Evolutionary conservation across 2,329 filamentous ascomycete genomes (phyloP), one percentile per base, ranked within the genome.

Genomic region (Sordariomycetes sp.): DNA sequence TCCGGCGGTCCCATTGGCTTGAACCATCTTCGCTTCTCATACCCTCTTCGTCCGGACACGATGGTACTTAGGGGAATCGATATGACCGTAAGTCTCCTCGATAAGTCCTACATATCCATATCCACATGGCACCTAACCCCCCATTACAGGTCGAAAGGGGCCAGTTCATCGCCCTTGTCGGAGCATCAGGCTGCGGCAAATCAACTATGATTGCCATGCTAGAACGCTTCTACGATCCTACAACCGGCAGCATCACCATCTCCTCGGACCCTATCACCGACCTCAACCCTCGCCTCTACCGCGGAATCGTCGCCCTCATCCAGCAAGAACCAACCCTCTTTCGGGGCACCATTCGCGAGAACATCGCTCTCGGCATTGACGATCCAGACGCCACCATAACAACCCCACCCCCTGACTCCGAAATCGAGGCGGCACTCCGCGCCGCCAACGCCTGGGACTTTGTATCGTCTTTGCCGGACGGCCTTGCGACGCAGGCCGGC

Each of bases 401-500:
- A 1, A 34, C n/a, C 12, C 36, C 51, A 4, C 48, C 55, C 17
- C 66, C 67, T 0, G 70, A 70, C 22, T 70, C 69, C 2, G 67
- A 72, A 10, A 73, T 82, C 22, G 64, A 74, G 12, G 67, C 72
- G 1, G 80, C 80, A 1, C 81, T 78, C 59, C 68, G 70, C 34
- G 73, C 79, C 54, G 77, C 80, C 17, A 82, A 81, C 64, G 76
- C 78, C 2, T 75, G 76, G 62, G 75, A 79, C 15, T 84, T 84
- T 58, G 72, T 84, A 34, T 66, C 70, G 1, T 76, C 75, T 1
- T 71, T 84, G 0, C 79, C 81, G 2, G 70, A 86, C 58, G 82
- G 81, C 0, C 82, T 87, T 57, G 70, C 75, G 1, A 86, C 85
- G 0, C 70, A 75, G 1, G 85, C 86, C 24, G 86, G 86, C 1